phyloP scores from a whole-genome alignment of 2,329 filamentous ascomycete species.

The Penicillium occitanis region DNA sequence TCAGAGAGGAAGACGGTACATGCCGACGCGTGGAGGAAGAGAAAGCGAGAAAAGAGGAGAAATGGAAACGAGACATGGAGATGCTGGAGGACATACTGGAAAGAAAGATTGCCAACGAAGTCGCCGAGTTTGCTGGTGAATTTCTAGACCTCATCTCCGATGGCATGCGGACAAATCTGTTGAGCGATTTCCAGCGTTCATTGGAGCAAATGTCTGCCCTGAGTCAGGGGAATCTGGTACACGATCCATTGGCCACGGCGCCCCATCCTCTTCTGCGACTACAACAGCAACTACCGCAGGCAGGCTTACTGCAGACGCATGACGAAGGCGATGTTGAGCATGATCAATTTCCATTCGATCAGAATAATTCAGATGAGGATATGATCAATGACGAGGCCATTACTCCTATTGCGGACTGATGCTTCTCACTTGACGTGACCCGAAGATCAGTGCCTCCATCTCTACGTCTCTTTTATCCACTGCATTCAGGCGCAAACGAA shows the following conservation, averaged over 20 bases:
- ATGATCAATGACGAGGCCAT: constrained; percentile 20
- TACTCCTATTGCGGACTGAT: constrained; percentile 21
- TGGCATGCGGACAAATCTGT: constrained; percentile 12
- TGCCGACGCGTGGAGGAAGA: constrained; percentile 43
- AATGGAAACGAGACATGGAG: constrained; percentile 44
- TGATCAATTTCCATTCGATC: constrained; percentile 13
- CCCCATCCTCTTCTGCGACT: neutral
- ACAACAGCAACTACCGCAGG: constrained; percentile 1
- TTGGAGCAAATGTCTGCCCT: constrained; percentile 10
- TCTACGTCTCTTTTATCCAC: neutral
- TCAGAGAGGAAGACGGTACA: constrained; percentile 40
- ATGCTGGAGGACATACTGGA: constrained; percentile 42
- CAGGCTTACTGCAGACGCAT: constrained; percentile 5
- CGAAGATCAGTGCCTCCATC: neutral
- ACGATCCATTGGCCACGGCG: neutral
- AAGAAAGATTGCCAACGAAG: constrained; percentile 43
- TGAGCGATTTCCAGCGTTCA: constrained; percentile 11
- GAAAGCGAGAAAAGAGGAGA: constrained; percentile 38
- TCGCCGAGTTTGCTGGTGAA: constrained; percentile 43
- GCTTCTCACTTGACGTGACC: no score
- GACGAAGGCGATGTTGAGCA: constrained; percentile 8
- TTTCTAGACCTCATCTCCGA: constrained; percentile 33
- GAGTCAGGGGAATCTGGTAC: neutral
- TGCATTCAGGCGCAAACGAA: constrained; percentile 9
- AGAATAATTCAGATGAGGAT: constrained; percentile 22